Evolutionary conservation across 129 eudicot genomes (phyloP), one percentile per base, ranked within the genome.

Genomic region (Helichrysum umbraculigerum): DNA sequence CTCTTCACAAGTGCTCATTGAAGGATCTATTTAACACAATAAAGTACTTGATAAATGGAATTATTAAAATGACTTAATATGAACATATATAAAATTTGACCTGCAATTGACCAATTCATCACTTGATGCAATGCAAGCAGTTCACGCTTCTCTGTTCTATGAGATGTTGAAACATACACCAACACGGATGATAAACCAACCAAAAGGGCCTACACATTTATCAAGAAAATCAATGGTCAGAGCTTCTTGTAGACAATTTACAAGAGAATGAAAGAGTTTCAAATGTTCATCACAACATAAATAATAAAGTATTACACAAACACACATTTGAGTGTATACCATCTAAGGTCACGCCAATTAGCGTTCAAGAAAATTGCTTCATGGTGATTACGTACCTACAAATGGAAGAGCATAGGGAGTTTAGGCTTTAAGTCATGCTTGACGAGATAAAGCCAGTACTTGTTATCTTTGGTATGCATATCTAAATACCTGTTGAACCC

Each of bases 101-200:
- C 98, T 63, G 98, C 91, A 81, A 89, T 81, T 32, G 83, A 91
- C 98, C 98, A 94, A 70, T 91, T 94, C 82, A 94, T 86, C 76
- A 86, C 42, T 82, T 94, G 98, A 88, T 94, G 98, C n/a, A 87
- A 68, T 12, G 78, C 80, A 78, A 83, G 96, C 73, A 91, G 85
- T 86, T 91, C 93, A 63, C 86, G 98, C 33, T 88, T 94, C 74
- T 94, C 88, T 10, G 96, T 91, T 89, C 98, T 84, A 76, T 86
- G 98, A 78, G 91, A 84, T 32, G 98, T 94, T 75, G 98, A 91
- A 25, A 94, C 59, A 34, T 85, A 72, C 78, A 94, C 98, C 96
- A 94, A 84, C 57, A 89, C 60, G 0, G 98, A 87, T 80, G 98
- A 83, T 73, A 89, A 71, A 71, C 86, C 88, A 51, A 94, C 93